Evolutionary conservation across 371 early-diverging fungal species (phyloP).

Genomic region (Saksenaea vasiformis): DNA sequence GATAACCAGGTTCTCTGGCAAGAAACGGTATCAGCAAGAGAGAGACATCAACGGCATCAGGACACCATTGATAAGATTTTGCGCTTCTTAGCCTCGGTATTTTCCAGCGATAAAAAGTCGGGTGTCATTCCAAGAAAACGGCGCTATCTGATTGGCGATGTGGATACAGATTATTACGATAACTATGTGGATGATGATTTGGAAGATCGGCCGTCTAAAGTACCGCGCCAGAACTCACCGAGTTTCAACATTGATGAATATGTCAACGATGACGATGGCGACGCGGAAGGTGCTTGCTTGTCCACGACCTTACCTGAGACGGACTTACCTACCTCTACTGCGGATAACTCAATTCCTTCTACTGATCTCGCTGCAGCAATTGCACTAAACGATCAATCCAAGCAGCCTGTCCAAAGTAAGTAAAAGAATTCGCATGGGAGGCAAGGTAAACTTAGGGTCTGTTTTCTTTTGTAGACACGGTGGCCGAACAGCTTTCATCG

Average conservation of each 20-base stretch:
- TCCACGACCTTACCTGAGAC: background rate
- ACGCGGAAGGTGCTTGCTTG: background rate
- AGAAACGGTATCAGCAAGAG: constrained; percentile 74
- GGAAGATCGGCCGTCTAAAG: constrained; percentile 12
- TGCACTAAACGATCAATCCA: constrained; percentile 25
- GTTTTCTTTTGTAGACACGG: background rate
- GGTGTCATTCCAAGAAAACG: constrained; percentile 50
- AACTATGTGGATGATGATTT: constrained; percentile 9
- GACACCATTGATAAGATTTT: constrained; percentile 91
- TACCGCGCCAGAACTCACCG: constrained; percentile 5
- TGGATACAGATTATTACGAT: constrained; percentile 18
- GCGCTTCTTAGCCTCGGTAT: constrained; percentile 79
- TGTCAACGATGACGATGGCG: constrained; percentile 16
- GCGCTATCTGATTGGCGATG: constrained; percentile 39
- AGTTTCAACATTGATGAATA: constrained; percentile 27
- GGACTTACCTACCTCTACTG: background rate
- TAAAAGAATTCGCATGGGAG: background rate
- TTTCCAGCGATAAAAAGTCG: constrained; percentile 59
- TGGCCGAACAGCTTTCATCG: constrained; percentile 4
- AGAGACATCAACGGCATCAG: constrained; percentile 84
- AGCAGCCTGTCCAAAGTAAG: constrained; percentile 8
- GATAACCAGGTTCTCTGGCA: constrained; percentile 90
- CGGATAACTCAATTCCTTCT: background rate
- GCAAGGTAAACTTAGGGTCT: background rate
- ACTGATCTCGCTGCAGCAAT: constrained; percentile 26